These are phyloP conservation scores for Aphanomyces astaci DNA, from an alignment of 352 stramenopile species.

Conservation along the genomic window DNA sequence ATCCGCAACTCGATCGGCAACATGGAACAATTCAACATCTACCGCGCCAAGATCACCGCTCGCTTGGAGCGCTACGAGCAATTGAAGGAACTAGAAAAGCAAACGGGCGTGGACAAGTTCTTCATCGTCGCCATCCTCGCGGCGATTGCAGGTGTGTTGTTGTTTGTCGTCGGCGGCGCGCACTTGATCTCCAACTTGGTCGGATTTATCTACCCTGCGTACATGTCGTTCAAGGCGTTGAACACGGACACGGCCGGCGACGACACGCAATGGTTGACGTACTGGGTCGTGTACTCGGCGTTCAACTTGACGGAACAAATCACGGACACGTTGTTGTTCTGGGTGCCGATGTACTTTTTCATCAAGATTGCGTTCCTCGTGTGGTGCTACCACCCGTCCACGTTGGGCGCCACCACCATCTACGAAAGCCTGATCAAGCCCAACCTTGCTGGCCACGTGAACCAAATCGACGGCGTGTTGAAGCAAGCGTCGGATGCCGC, in stretches of 20 bases:
- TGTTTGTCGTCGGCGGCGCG: conserved; percentile 73
- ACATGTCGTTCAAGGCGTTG: conserved; percentile 85
- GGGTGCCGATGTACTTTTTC: conserved; percentile 84
- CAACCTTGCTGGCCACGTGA: conserved; percentile 65
- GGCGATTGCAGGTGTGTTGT: conserved; percentile 46
- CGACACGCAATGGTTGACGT: conserved; percentile 85
- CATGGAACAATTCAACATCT: conserved; percentile 79
- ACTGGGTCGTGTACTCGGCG: conserved; percentile 94
- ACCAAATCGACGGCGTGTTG: conserved; percentile 53
- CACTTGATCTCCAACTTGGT: conserved; percentile 74
- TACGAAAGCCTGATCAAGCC: conserved; percentile 81
- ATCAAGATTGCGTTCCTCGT: conserved; percentile 83
- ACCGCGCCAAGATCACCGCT: conserved; percentile 75
- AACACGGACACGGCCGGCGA: conserved; percentile 59
- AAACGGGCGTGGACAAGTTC: conserved; percentile 83
- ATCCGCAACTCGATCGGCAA: not conserved
- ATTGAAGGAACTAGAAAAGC: conserved; percentile 76
- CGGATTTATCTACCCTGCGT: conserved; percentile 83
- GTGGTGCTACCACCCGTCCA: conserved; percentile 76
- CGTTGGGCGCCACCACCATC: conserved; percentile 67
- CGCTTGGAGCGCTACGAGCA: conserved; percentile 77
- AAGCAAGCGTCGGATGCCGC: conserved; percentile 44
- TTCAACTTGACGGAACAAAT: conserved; percentile 93
- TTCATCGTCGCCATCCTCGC: conserved; percentile 61
- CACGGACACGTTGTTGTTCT: conserved; percentile 73